A percentile compares a stretch with the other conserved stretches of the same genome.
Evolutionary conservation across 352 stramenopile species (phyloP).

Genomic region (Phytophthora macrochlamydospora): DNA sequence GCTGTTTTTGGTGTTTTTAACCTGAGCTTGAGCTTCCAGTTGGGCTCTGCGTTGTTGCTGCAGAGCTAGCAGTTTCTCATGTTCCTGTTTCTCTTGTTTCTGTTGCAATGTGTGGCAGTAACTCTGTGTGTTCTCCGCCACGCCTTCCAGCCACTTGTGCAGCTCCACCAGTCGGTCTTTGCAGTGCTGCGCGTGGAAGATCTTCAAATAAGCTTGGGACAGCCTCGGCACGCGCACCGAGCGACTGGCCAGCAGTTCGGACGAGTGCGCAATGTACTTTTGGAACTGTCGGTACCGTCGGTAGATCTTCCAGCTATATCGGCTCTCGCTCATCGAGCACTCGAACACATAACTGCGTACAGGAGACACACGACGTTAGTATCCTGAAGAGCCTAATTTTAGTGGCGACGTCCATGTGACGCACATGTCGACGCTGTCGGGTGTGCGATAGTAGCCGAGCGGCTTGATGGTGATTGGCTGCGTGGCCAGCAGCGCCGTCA

Average conservation of each 20-base stretch:
- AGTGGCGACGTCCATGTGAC: constrained; percentile 11
- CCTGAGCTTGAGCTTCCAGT: constrained; percentile 16
- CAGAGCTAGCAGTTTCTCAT: constrained; percentile 18
- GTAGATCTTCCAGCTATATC: constrained; percentile 81
- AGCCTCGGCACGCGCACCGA: constrained; percentile 59
- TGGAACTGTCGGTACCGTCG: constrained; percentile 87
- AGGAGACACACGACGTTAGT: constrained; percentile 4
- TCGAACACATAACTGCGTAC: constrained; percentile 79
- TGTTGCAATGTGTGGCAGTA: constrained; percentile 54
- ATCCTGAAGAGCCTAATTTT: too few relatives aligned
- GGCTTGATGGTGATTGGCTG: constrained; percentile 58
- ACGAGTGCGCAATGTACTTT: constrained; percentile 69
- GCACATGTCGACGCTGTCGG: constrained; percentile 83
- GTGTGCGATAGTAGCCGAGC: constrained; percentile 81
- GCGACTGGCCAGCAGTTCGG: constrained; percentile 48
- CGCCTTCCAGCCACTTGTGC: constrained; percentile 63
- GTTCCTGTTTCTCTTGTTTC: constrained; percentile 23
- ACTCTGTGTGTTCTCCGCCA: constrained; percentile 73
- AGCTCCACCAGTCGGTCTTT: constrained; percentile 80
- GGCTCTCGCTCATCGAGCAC: constrained; percentile 46
- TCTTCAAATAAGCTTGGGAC: constrained; percentile 81
- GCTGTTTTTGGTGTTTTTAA: constrained; percentile 23
- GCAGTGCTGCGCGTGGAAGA: constrained; percentile 81
- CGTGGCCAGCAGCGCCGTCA: constrained; percentile 55
- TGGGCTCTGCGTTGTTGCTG: constrained; percentile 31